phyloP scores from a whole-genome alignment of 495 filamentous ascomycete species.

The Annulohypoxylon moriforme region DNA sequence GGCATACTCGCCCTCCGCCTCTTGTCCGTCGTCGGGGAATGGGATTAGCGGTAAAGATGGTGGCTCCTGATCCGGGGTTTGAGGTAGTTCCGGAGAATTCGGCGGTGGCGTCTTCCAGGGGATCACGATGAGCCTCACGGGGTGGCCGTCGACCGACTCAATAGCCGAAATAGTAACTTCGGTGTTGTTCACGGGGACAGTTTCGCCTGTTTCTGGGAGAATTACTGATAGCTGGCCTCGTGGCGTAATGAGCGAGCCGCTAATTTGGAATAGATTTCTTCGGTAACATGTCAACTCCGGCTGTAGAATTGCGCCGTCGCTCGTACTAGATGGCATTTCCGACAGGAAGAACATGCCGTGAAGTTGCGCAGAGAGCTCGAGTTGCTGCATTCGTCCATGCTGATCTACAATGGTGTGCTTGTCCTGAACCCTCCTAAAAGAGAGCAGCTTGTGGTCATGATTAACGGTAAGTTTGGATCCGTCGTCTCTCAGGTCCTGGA shows the following conservation, averaged over 20 bases:
- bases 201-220: constrained; percentile 80
- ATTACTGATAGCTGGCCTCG: constrained; percentile 79
- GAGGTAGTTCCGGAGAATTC: constrained; percentile 69
- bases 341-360: constrained; percentile 98
- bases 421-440: constrained; percentile 63
- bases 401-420: constrained; percentile 67
- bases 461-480: constrained; percentile 63
- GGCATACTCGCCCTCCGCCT: constrained; percentile 73
- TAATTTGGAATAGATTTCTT: constrained; percentile 92
- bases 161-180: constrained; percentile 90
- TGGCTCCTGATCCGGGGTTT: constrained; percentile 66
- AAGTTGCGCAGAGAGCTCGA: constrained; percentile 80
- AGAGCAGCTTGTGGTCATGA: constrained; percentile 67
- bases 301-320: constrained; percentile 72
- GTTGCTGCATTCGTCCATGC: constrained; percentile 65
- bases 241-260: constrained; percentile 84
- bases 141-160: constrained; percentile 88
- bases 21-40: constrained; percentile 77
- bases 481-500: constrained; percentile 66
- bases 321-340: constrained; percentile 78
- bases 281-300: constrained; percentile 92
- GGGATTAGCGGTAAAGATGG: constrained; percentile 78
- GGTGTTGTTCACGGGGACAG: constrained; percentile 80
- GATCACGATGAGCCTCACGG: constrained; percentile 92
- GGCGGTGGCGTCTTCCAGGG: constrained; percentile 94